Evolutionary conservation across 2,329 filamentous ascomycete genomes (phyloP).

Genomic region (Onygena corvina): DNA sequence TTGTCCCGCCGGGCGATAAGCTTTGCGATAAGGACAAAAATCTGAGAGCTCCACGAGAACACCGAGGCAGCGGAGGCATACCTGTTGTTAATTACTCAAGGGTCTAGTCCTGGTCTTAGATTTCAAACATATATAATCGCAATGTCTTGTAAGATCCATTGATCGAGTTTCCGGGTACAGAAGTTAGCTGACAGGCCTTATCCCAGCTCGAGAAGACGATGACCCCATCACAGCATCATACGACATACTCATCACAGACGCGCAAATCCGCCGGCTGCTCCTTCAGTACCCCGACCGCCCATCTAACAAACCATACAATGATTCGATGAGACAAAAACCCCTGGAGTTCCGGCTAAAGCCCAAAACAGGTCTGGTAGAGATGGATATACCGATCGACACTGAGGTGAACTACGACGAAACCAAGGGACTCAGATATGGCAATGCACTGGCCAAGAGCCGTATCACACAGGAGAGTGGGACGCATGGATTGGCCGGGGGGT

Average conservation of each 20-base stretch:
- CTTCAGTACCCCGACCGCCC: slow-evolving; percentile 71
- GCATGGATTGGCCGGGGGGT: slow-evolving; percentile 60
- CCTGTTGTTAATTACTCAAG: no score
- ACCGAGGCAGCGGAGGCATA: no score
- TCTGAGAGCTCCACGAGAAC: no score
- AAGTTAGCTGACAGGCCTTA: slow-evolving; percentile 2
- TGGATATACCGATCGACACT: slow-evolving; percentile 76
- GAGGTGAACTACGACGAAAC: slow-evolving; percentile 65
- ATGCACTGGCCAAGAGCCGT: slow-evolving; percentile 51
- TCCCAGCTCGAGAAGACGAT: slow-evolving; percentile 20
- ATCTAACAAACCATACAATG: slow-evolving; percentile 51
- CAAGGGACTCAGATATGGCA: slow-evolving; percentile 73
- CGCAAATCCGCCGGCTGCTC: slow-evolving; percentile 59
- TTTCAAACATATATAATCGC: no score
- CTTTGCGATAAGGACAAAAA: no score
- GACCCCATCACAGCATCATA: slow-evolving; percentile 66
- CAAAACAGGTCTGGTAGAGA: slow-evolving; percentile 69
- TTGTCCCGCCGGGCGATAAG: no score
- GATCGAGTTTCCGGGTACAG: background rate
- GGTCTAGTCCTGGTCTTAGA: no score
- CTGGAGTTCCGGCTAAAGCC: slow-evolving; percentile 71
- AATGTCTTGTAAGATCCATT: slow-evolving; percentile 9
- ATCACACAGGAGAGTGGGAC: slow-evolving; percentile 50
- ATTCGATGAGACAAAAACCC: slow-evolving; percentile 45
- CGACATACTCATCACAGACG: slow-evolving; percentile 73